A percentile compares a stretch with the other conserved stretches of the same genome.
Evolutionary conservation across 345 rosid species (phyloP).

Genomic region (Physaria fendleri): DNA sequence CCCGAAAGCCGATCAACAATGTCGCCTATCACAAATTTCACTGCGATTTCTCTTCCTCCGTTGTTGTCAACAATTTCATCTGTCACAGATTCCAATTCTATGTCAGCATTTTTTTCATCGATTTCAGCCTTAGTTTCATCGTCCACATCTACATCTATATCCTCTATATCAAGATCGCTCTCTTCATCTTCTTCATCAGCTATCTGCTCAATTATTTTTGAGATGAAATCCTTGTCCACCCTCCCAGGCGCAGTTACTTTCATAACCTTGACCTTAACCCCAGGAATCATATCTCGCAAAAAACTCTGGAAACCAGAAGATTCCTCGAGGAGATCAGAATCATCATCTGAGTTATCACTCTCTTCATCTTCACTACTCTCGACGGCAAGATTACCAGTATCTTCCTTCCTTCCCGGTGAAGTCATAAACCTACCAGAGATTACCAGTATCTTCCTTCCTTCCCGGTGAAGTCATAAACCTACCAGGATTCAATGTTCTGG

Average conservation of each 20-base stretch:
- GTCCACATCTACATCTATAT: slow-evolving; percentile 49
- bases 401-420: slow-evolving; percentile 50
- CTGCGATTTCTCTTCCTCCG: slow-evolving; percentile 55
- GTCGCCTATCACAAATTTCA: slow-evolving; percentile 74
- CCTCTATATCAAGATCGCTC: slow-evolving; percentile 44
- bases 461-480: slow-evolving; percentile 41
- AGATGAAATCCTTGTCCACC: slow-evolving; percentile 75
- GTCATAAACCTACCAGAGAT: slow-evolving; percentile 37
- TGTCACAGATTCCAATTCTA: slow-evolving; percentile 40
- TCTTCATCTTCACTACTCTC: slow-evolving; percentile 54
- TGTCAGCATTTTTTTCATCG: slow-evolving; percentile 46
- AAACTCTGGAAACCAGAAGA: slow-evolving; percentile 66
- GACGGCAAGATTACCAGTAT: slow-evolving; percentile 41
- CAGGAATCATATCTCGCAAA: slow-evolving; percentile 83
- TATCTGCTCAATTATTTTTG: slow-evolving; percentile 78
- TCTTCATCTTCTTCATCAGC: slow-evolving; percentile 75
- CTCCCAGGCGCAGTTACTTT: slow-evolving; percentile 71
- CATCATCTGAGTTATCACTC: slow-evolving; percentile 58
- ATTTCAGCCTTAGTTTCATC: slow-evolving; percentile 52
- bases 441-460: slow-evolving; percentile 48
- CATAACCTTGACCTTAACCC: slow-evolving; percentile 75
- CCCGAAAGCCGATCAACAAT: slow-evolving; percentile 56
- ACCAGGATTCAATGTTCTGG: slow-evolving; percentile 36
- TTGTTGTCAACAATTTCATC: slow-evolving; percentile 48
- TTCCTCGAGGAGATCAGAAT: slow-evolving; percentile 65